These are phyloP conservation scores for Colletotrichum limetticola DNA, from an alignment of 2,329 filamentous ascomycete species.

Conservation along the genomic window DNA sequence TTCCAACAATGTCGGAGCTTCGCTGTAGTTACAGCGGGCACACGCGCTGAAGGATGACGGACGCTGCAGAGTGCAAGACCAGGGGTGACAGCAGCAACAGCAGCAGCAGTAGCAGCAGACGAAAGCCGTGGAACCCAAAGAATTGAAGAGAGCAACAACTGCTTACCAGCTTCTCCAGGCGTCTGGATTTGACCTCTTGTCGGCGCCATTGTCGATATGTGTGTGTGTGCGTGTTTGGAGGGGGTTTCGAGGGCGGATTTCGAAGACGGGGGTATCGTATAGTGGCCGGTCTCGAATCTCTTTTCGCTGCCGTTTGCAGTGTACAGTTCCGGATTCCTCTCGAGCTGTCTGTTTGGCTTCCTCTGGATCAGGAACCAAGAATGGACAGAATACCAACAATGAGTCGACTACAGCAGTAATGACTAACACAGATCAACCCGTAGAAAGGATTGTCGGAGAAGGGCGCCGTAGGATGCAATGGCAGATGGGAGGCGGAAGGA, in stretches of 20 bases:
- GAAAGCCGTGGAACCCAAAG: background rate
- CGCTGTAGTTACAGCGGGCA: constrained; percentile 24
- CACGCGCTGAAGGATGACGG: constrained; percentile 9
- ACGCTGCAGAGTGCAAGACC: constrained; percentile 10
- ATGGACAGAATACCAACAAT: background rate
- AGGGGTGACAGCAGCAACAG: background rate
- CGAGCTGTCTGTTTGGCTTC: background rate
- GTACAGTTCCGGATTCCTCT: background rate
- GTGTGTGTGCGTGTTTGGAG: background rate
- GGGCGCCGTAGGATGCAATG: background rate
- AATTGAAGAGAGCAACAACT: background rate
- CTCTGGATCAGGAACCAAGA: background rate
- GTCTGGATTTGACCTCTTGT: constrained; percentile 59
- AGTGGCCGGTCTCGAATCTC: background rate
- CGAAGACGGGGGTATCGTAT: constrained; percentile 5
- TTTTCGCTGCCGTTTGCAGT: background rate
- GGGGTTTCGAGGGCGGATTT: background rate
- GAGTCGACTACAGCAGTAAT: background rate
- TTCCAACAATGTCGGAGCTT: background rate
- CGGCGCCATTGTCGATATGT: constrained; percentile 34
- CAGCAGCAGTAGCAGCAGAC: background rate
- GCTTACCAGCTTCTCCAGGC: constrained; percentile 73
- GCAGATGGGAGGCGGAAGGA: background rate
- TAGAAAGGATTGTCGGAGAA: background rate
- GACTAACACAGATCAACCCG: constrained; percentile 6